Conservation (phyloP, 208 protist genomes). For the Willaertia magna region DNA sequence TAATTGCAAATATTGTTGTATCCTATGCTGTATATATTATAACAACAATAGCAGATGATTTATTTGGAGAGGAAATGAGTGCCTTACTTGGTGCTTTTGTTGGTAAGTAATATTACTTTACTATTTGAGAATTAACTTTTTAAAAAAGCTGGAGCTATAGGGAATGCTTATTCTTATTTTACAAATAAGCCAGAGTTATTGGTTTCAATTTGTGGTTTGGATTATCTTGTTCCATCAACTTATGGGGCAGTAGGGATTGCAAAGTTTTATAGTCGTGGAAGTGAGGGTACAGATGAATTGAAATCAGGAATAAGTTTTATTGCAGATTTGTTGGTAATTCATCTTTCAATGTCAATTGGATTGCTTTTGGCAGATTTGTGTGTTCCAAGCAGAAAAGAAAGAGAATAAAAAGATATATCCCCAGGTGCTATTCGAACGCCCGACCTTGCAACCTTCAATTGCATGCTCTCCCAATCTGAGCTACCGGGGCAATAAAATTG, state of each 20-base stretch:
- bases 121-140: too few species aligned
- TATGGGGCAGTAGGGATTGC: neutral
- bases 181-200: neutral
- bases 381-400: neutral
- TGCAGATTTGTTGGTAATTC: neutral
- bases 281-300: neutral
- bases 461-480: too few species aligned
- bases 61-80: neutral
- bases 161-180: neutral
- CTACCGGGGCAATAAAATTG: too few species aligned
- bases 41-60: neutral
- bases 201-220: neutral
- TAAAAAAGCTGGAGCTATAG: neutral
- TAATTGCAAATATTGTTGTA: neutral
- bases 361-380: neutral
- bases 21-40: neutral
- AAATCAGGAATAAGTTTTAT: neutral
- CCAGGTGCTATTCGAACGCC: too few species aligned
- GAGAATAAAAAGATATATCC: too few species aligned
- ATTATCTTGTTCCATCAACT: neutral
- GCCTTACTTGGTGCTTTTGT: neutral
- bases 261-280: neutral
- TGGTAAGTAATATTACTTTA: neutral
- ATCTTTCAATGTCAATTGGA: neutral
- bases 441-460: too few species aligned